Evolutionary conservation across 495 filamentous ascomycete genomes (phyloP).

Genomic region (Cercophora scortea): DNA sequence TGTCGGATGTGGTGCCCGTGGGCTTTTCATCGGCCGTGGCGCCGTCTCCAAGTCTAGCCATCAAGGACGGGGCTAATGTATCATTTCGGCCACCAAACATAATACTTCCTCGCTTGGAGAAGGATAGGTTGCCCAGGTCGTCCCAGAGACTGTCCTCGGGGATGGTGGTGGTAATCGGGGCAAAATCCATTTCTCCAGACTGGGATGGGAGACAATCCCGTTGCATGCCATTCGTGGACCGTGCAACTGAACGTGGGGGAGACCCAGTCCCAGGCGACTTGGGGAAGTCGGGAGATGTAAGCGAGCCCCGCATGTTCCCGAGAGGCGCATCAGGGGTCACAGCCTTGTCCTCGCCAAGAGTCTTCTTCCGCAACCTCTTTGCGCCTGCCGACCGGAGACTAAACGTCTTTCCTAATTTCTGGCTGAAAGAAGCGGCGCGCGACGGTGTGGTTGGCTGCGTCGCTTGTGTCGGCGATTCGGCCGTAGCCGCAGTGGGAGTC

Average conservation of each 20-base stretch:
- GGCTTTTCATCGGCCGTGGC: not conserved
- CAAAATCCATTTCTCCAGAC: constrained; percentile 16
- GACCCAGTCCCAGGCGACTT: constrained; percentile 6
- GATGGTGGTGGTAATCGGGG: constrained; percentile 43
- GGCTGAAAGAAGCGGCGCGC: constrained; percentile 9
- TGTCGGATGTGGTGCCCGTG: not conserved
- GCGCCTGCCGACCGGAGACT: constrained; percentile 24
- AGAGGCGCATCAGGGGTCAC: constrained; percentile 9
- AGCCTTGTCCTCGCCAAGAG: constrained; percentile 16
- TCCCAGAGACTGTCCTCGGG: constrained; percentile 46
- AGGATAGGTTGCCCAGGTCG: constrained; percentile 40
- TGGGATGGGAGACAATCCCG: constrained; percentile 13
- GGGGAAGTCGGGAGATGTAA: constrained; percentile 7
- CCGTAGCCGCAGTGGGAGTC: not conserved
- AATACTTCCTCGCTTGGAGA: constrained; percentile 58
- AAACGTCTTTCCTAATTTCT: constrained; percentile 28
- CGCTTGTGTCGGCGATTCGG: constrained; percentile 6
- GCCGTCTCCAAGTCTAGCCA: not conserved
- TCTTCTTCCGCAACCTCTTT: constrained; percentile 28
- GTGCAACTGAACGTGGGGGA: constrained; percentile 18
- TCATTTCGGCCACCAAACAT: constrained; percentile 48
- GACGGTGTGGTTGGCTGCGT: constrained; percentile 10
- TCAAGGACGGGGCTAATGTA: constrained; percentile 9
- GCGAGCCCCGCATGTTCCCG: constrained; percentile 13
- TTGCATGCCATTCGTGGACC: constrained; percentile 13